Evolutionary conservation across 176 grass and related monocot genomes (phyloP), one percentile per base, ranked within the genome.

Genomic region (Oryza punctata): DNA sequence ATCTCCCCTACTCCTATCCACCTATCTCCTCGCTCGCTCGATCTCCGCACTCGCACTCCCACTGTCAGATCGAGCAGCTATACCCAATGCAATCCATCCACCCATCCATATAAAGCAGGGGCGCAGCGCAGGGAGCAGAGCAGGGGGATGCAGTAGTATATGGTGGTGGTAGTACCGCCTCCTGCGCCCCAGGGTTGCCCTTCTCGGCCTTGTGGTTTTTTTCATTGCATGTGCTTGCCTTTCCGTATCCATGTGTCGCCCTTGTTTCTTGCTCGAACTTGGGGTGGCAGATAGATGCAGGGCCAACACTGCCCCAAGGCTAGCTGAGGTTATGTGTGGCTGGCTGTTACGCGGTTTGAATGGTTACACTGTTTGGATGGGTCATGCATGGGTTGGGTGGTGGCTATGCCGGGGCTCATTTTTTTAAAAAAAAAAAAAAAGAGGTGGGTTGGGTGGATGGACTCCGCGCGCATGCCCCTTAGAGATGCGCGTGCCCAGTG

Each of bases 101-200:
- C 15, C 19, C 25, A 28, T 59, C 63, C 72, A 76, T 65, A 82
- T 78, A 73, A 78, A 73, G 78, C 59, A 86, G 60, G 69, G 59
- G 45, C 57, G n/a, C n/a, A 61, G 57, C 57, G 77, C 15, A 45
- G 59, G 59, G 41, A 65, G 60, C 40, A 19, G 61, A 8, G 57
- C 12, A 46, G 73, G 23, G 54, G 46, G 25, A 21, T 26, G 59
- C 69, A 54, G 33, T 61, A 0, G 57, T 49, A 65, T 33, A 69
- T 77, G 79, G 71, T 92, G 50, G 50, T 92, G 50, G 18, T 7
- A 19, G 50, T 54, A 54, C 81, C 74, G 59, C 60, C 57, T 61
- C 10, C 46, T 82, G 23, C 26, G 14, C 63, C 68, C 87, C 84
- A 87, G 77, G 91, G 81, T 78, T 92, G 87, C 91, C 81, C 49